Conservation (phyloP, 1,284 basidiomycete species). For the Pseudozyma pruni region DNA sequence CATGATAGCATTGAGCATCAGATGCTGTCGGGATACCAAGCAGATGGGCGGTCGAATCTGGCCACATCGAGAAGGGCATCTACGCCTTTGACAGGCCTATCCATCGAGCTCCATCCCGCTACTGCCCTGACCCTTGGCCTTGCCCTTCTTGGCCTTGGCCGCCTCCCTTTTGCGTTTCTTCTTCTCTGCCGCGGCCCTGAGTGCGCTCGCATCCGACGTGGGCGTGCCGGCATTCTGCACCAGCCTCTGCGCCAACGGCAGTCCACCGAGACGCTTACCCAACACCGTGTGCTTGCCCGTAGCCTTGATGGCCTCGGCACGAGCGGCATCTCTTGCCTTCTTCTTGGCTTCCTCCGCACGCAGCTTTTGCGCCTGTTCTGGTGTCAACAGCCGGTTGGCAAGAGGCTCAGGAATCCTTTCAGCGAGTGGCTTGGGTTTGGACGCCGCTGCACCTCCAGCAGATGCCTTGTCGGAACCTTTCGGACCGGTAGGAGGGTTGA, state of each 20-base stretch:
- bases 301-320: slow-evolving; percentile 31
- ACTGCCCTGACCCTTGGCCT: slow-evolving; percentile 1
- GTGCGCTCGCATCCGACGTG: slow-evolving; percentile 27
- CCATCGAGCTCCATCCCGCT: slow-evolving; percentile 43
- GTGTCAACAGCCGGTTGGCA: slow-evolving; percentile 47
- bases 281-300: slow-evolving; percentile 39
- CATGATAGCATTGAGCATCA: too few relatives aligned
- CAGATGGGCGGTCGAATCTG: too few relatives aligned
- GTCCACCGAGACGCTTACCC: slow-evolving; percentile 37
- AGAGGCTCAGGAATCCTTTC: slow-evolving; percentile 44
- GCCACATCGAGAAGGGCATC: too few relatives aligned
- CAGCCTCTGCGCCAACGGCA: slow-evolving; percentile 44
- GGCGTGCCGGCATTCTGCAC: slow-evolving; percentile 47
- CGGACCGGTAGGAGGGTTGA: slow-evolving; percentile 5
- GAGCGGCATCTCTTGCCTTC: slow-evolving; percentile 33
- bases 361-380: slow-evolving; percentile 42
- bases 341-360: slow-evolving; percentile 48
- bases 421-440: slow-evolving; percentile 30
- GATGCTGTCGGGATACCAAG: too few relatives aligned
- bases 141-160: slow-evolving; percentile 30
- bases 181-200: slow-evolving; percentile 45
- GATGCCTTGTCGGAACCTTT: slow-evolving; percentile 9
- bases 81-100: slow-evolving; percentile 9
- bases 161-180: slow-evolving; percentile 40
- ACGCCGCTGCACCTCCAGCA: neutral